Base-by-base conservation (phyloP, 1,284 basidiomycete genomes). In the Cerioporus squamosus region DNA sequence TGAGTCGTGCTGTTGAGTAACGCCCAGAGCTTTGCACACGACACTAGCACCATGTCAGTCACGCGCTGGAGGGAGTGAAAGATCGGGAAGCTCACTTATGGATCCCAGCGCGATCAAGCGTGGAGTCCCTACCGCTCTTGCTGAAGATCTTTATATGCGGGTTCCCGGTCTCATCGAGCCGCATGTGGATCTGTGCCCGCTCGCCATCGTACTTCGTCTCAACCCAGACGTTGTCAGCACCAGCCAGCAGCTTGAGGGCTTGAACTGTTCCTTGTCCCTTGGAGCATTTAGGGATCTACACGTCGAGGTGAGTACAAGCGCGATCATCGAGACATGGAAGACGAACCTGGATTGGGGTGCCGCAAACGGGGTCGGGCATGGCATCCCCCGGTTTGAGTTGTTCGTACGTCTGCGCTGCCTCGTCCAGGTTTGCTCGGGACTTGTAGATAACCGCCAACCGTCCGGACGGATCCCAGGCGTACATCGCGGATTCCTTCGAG, bases 151-250 rank as follows among this genome's bases (percentile, higher is more conserved):
- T 86, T 57, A 96, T 87, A 10, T 74, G 75, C 2, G 82, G 74
- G 3, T 66, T 60, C 0, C 72, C 70, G 5, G 75, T 71, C 3
- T 68, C 66, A 12, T 69, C 62, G 4, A 87, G 67, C 62, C 87
- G 77, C 23, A 94, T 81, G 67, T 97, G 94, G 26, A 95, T 93
- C 69, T 97, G 94, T 57, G 86, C 91, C 68, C 93, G 81, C 71
- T 95, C 94, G 6, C 94, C 94, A 61, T 96, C 94, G 70, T 95
- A 94, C 72, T 97, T 96, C 1, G 86, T 93, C 75, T 97, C 94
- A 0, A 88, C 91, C 85, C 89, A 95, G 2, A 94, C 76, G 47
- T 69, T 73, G 5, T 78, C 70, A 1, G 80, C 75, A 1, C 71
- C 59, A 12, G 67, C 64, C 44, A 91, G 81, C 24, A 76, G 72